These are phyloP conservation scores for Hypoxylon rickii DNA, from an alignment of 495 filamentous ascomycete genomes.

Conservation along the genomic window DNA sequence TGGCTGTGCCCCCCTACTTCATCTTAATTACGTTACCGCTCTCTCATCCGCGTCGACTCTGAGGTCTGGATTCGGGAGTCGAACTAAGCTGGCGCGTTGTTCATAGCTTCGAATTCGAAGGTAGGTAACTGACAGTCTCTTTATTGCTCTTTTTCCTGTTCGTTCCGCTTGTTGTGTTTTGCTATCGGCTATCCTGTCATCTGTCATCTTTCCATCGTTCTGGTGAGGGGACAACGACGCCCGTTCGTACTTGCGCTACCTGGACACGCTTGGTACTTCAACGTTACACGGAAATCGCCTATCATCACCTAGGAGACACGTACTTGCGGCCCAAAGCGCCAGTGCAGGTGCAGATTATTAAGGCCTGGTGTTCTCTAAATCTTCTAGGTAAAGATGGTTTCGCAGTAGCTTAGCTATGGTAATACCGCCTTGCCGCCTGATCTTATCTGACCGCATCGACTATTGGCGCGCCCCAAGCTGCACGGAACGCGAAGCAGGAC, in stretches of 20 bases:
- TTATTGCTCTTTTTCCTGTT: neutral
- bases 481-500: neutral
- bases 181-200: neutral
- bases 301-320: too few relatives aligned
- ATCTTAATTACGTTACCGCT: neutral
- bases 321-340: neutral
- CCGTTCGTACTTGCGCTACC: too few relatives aligned
- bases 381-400: neutral
- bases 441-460: neutral
- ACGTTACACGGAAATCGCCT: too few relatives aligned
- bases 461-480: constrained; percentile 6
- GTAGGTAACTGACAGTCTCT: constrained; percentile 13
- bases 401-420: neutral
- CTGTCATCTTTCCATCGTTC: neutral
- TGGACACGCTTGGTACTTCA: too few relatives aligned
- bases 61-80: neutral
- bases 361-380: too few relatives aligned
- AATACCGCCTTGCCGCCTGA: neutral
- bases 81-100: constrained; percentile 11
- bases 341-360: too few relatives aligned
- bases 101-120: constrained; percentile 7
- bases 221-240: too few relatives aligned
- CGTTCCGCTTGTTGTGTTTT: neutral
- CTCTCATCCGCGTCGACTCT: neutral
- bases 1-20: neutral